These are phyloP conservation scores for Aurinia saxatilis DNA, from an alignment of 345 rosid genomes.

Conservation along the genomic window DNA sequence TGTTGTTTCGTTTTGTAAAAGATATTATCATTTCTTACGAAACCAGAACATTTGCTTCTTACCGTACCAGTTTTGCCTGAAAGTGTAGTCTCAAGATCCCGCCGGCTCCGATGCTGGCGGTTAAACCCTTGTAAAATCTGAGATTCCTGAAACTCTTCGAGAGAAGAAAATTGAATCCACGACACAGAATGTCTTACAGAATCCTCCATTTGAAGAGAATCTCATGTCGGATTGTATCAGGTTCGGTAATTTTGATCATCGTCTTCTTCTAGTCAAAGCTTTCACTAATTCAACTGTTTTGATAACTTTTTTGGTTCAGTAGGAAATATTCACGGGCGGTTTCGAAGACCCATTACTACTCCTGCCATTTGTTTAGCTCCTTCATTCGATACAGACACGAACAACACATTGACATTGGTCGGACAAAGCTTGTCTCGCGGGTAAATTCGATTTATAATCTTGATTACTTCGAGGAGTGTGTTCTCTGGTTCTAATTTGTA, in stretches of 20 bases:
- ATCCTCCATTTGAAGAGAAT: slow-evolving; percentile 30
- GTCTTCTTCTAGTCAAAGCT: neutral
- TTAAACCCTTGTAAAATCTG: slow-evolving; percentile 18
- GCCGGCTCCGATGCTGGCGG: slow-evolving; percentile 21
- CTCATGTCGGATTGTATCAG: slow-evolving; percentile 37
- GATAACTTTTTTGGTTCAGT: neutral
- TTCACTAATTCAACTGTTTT: neutral
- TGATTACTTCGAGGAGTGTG: neutral
- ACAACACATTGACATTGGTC: slow-evolving; percentile 9
- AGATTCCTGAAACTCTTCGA: neutral
- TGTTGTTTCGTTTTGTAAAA: neutral
- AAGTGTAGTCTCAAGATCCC: slow-evolving; percentile 1
- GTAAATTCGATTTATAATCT: slow-evolving; percentile 13
- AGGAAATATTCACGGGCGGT: slow-evolving; percentile 28
- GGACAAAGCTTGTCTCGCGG: slow-evolving; percentile 26
- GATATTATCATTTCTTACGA: neutral
- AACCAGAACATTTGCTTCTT: neutral
- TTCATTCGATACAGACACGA: slow-evolving; percentile 7
- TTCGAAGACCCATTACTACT: slow-evolving; percentile 7
- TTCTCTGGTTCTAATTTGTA: slow-evolving; percentile 32
- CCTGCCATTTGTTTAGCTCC: slow-evolving; percentile 20
- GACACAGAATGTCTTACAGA: slow-evolving; percentile 33
- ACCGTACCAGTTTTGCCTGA: slow-evolving; percentile 9
- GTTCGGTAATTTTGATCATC: slow-evolving; percentile 15
- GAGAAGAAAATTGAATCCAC: neutral